Conservation (phyloP, 2,329 filamentous ascomycete genomes). For the Coniochaeta prunicola region DNA sequence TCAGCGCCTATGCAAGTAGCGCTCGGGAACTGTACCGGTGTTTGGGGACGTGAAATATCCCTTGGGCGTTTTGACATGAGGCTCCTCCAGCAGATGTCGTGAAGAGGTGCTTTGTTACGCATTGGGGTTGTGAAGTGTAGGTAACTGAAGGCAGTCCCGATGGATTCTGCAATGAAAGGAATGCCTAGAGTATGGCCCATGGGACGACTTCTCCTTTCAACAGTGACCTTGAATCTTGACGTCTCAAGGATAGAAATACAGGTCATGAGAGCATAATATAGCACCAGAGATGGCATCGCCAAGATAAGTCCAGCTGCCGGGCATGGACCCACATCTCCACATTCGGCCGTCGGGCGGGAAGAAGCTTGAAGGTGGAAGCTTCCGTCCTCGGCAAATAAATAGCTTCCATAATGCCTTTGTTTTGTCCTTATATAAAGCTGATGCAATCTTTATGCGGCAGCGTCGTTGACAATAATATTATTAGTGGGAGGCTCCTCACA, state of each 20-base stretch:
- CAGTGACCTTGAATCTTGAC: too few species aligned
- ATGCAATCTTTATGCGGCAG: not conserved
- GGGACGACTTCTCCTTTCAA: too few species aligned
- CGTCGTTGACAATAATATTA: not conserved
- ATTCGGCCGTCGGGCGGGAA: not conserved
- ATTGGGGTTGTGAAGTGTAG: not conserved
- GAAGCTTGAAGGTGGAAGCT: not conserved
- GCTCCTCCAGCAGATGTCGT: not conserved
- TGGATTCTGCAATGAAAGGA: not conserved
- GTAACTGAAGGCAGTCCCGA: not conserved
- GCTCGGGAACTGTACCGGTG: not conserved
- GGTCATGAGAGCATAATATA: too few species aligned
- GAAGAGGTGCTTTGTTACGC: not conserved
- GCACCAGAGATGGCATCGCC: too few species aligned
- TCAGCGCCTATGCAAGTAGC: not conserved
- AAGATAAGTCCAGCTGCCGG: too few species aligned
- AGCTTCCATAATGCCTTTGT: not conserved
- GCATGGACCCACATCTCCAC: not conserved
- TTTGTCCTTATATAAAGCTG: not conserved
- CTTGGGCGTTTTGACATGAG: not conserved
- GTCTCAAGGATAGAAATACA: too few species aligned
- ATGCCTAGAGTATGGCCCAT: not conserved
- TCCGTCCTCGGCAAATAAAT: not conserved
- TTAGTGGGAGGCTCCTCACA: not conserved
- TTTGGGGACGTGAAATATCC: not conserved